Evolutionary conservation across 2,329 filamentous ascomycete genomes (phyloP).

Genomic region (Dissoconium aciculare): DNA sequence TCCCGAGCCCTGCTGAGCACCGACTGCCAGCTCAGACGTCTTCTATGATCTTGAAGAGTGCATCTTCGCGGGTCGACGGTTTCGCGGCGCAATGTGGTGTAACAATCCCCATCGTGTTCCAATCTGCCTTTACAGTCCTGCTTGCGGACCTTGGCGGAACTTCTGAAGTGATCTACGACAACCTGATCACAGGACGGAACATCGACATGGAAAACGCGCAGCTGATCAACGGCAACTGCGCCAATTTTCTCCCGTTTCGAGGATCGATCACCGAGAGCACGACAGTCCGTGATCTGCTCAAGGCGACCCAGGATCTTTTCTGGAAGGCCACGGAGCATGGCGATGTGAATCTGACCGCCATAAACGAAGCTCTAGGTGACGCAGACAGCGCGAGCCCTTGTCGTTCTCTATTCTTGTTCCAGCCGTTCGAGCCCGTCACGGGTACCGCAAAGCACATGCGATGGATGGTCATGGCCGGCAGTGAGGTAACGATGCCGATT

Average conservation of each 20-base stretch:
- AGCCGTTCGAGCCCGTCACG: not conserved
- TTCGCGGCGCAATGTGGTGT: no score
- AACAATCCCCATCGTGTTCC: not conserved
- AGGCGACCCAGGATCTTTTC: not conserved
- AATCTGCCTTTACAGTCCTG: not conserved
- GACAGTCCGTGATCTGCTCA: not conserved
- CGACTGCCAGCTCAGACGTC: no score
- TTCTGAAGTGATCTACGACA: not conserved
- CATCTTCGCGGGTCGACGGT: no score
- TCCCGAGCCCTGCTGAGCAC: no score
- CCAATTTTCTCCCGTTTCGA: slow-evolving; percentile 27
- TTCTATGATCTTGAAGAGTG: no score
- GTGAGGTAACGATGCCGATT: slow-evolving; percentile 1
- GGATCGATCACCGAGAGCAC: slow-evolving; percentile 6
- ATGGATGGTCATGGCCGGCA: not conserved
- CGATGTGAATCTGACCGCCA: not conserved
- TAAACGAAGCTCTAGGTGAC: not conserved
- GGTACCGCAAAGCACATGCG: not conserved
- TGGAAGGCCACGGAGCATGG: not conserved
- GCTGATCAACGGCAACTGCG: slow-evolving; percentile 25
- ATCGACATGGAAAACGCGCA: slow-evolving; percentile 25
- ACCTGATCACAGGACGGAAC: slow-evolving; percentile 28
- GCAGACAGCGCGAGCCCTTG: not conserved
- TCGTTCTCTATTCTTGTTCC: not conserved
- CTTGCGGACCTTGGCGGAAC: not conserved